Percentiles rank a stretch among this genome's conserved stretches.
Conservation (phyloP, 2,329 filamentous ascomycete genomes). For the Alternaria burnsii region DNA sequence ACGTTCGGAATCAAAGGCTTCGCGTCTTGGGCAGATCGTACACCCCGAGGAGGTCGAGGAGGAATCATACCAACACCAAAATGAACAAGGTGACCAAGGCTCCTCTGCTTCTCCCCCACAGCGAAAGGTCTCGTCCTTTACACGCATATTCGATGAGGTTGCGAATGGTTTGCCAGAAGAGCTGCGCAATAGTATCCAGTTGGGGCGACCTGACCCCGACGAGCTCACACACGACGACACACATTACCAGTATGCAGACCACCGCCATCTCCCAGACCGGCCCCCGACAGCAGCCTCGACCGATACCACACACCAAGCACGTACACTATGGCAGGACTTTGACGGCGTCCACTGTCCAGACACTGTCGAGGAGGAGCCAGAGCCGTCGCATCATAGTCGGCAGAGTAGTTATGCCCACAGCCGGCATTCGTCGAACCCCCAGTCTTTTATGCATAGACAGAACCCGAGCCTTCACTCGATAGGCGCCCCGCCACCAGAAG, state of each 20-base stretch:
- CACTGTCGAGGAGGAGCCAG: constrained; percentile 42
- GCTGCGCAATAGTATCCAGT: constrained; percentile 33
- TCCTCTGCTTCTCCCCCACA: constrained; percentile 17
- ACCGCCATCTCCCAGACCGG: constrained; percentile 52
- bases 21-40: constrained; percentile 53
- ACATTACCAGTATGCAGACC: constrained; percentile 20
- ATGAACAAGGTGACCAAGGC: constrained; percentile 1
- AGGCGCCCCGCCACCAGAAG: constrained; percentile 65
- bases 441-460: constrained; percentile 57
- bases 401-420: constrained; percentile 18
- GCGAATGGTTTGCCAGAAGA: constrained; percentile 46
- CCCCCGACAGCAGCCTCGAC: constrained; percentile 64
- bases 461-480: constrained; percentile 29
- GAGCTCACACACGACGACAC: constrained; percentile 5
- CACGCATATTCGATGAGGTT: constrained; percentile 48
- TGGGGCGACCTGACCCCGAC: constrained; percentile 18
- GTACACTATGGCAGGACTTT: constrained; percentile 78
- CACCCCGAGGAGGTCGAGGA: constrained; percentile 44
- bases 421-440: constrained; percentile 32
- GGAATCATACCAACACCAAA: constrained; percentile 5
- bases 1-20: constrained; percentile 53
- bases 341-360: constrained; percentile 80
- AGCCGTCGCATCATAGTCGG: constrained; percentile 31
- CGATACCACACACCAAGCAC: constrained; percentile 71
- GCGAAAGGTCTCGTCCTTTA: constrained; percentile 49